A percentile compares a stretch with the other conserved stretches of the same genome.
These are phyloP conservation scores for Asparagopsis taxiformis DNA, from an alignment of 31 red algal species.

Conservation along the genomic window DNA sequence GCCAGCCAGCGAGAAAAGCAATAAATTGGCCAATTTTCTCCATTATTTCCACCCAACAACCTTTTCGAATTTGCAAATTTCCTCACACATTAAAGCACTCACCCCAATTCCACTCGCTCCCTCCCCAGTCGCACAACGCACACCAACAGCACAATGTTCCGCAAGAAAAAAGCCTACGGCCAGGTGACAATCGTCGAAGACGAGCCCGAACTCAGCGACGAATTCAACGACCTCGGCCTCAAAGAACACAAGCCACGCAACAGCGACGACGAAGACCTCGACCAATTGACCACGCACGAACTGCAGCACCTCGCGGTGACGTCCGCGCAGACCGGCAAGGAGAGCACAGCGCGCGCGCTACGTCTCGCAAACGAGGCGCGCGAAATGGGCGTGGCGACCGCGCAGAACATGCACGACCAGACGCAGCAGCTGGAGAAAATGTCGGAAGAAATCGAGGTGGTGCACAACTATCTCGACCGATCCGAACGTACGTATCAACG, in stretches of 20 bases:
- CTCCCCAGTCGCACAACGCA: too few relatives aligned
- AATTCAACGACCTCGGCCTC: conserved; percentile 30
- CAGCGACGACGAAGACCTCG: conserved; percentile 20
- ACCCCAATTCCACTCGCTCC: not conserved
- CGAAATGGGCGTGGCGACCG: conserved; percentile 43
- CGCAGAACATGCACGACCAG: conserved; percentile 38
- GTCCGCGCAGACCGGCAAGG: conserved; percentile 23
- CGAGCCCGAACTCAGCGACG: conserved; percentile 24
- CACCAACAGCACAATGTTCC: conserved; percentile 15
- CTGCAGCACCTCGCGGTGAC: conserved; percentile 19
- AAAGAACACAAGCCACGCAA: conserved; percentile 12
- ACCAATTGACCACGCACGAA: conserved; percentile 34
- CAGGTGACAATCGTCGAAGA: conserved; percentile 8
- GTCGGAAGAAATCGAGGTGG: conserved; percentile 50
- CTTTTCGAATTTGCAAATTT: too few relatives aligned
- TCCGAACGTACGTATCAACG: conserved; percentile 46
- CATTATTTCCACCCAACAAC: too few relatives aligned
- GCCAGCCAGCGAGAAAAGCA: too few relatives aligned
- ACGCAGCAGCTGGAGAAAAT: conserved; percentile 63
- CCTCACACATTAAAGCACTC: conserved; percentile 1
- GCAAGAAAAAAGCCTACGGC: conserved; percentile 34
- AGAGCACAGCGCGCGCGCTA: conserved; percentile 46
- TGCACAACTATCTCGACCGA: conserved; percentile 57
- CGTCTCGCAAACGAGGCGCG: conserved; percentile 47
- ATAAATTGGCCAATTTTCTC: too few relatives aligned